Conservation (phyloP, 2,329 filamentous ascomycete genomes). For the Rosellinia necatrix region DNA sequence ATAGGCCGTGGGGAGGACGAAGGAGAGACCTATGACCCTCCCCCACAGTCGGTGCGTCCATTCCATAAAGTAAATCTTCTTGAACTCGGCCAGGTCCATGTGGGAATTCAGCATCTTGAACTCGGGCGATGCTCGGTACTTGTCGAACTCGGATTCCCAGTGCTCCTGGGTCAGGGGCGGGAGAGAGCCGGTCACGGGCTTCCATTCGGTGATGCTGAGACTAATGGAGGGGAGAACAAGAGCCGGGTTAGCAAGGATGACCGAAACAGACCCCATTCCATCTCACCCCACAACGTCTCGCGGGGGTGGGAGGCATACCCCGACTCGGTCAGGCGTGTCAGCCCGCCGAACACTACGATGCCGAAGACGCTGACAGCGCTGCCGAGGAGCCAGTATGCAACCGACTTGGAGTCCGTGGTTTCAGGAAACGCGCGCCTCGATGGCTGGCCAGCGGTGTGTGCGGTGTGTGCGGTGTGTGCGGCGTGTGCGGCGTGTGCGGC, state of each 20-base stretch:
- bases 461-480: no score
- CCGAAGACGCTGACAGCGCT: constrained; percentile 95
- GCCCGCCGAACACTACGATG: constrained; percentile 91
- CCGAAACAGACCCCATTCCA: neutral
- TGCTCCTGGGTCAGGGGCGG: constrained; percentile 78
- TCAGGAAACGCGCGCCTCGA: constrained; percentile 55
- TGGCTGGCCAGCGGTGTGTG: constrained; percentile 30
- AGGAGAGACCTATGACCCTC: constrained; percentile 85
- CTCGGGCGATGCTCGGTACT: constrained; percentile 91
- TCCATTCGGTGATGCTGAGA: constrained; percentile 98
- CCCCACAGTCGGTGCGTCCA: constrained; percentile 97
- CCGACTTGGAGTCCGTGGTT: constrained; percentile 71
- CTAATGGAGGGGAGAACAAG: constrained; percentile 49
- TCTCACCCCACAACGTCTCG: neutral
- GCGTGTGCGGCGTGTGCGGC: constrained; percentile 25
- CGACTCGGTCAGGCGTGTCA: constrained; percentile 94
- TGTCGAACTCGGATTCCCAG: constrained; percentile 92
- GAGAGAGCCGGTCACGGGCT: constrained; percentile 88
- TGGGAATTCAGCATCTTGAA: constrained; percentile 89
- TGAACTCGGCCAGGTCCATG: constrained; percentile 94
- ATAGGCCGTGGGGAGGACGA: constrained; percentile 85
- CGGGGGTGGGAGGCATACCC: constrained; percentile 60
- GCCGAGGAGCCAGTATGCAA: constrained; percentile 90
- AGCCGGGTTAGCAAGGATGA: constrained; percentile 11
- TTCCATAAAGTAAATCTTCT: constrained; percentile 99